A percentile compares a stretch with the other conserved stretches of the same genome.
Evolutionary conservation across 2,329 filamentous ascomycete species (phyloP).

Genomic region (Fusarium ramigenum): DNA sequence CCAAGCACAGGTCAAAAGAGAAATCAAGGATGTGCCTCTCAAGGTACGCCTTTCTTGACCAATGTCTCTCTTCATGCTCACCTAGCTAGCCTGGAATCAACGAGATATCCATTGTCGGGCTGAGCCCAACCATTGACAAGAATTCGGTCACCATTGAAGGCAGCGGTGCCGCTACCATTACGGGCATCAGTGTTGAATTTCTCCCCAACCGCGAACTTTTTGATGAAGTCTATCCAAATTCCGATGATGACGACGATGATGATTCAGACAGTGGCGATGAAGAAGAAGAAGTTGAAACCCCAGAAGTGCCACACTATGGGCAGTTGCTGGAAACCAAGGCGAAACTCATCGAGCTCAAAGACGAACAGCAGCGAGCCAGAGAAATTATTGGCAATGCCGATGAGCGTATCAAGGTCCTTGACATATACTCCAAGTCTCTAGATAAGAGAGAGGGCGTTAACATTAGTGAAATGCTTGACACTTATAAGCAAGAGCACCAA

Average conservation of each 20-base stretch:
- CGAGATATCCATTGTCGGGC: slow-evolving; percentile 64
- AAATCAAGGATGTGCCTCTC: slow-evolving; percentile 62
- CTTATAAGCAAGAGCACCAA: slow-evolving; percentile 55
- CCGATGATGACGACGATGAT: slow-evolving; percentile 48
- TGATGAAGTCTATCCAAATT: slow-evolving; percentile 62
- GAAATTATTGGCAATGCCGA: slow-evolving; percentile 39
- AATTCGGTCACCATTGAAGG: slow-evolving; percentile 70
- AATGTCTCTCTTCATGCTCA: neutral
- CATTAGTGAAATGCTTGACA: slow-evolving; percentile 51
- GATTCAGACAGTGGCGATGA: slow-evolving; percentile 43
- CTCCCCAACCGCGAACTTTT: slow-evolving; percentile 65
- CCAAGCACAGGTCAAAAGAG: slow-evolving; percentile 67
- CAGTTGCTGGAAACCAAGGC: slow-evolving; percentile 41
- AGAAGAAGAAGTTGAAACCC: slow-evolving; percentile 33
- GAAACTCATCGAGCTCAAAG: slow-evolving; percentile 45
- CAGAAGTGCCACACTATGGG: slow-evolving; percentile 28
- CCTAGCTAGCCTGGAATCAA: slow-evolving; percentile 61
- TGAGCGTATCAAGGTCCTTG: slow-evolving; percentile 53
- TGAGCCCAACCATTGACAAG: slow-evolving; percentile 65
- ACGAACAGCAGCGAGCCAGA: slow-evolving; percentile 31
- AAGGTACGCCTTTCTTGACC: slow-evolving; percentile 31
- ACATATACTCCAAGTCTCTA: slow-evolving; percentile 51
- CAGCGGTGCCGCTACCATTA: slow-evolving; percentile 64
- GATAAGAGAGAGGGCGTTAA: slow-evolving; percentile 47
- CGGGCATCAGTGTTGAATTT: slow-evolving; percentile 68